Evolutionary conservation across 768 basidiomycete genomes (phyloP).

Genomic region (Tylopilus rubrobrunneus): DNA sequence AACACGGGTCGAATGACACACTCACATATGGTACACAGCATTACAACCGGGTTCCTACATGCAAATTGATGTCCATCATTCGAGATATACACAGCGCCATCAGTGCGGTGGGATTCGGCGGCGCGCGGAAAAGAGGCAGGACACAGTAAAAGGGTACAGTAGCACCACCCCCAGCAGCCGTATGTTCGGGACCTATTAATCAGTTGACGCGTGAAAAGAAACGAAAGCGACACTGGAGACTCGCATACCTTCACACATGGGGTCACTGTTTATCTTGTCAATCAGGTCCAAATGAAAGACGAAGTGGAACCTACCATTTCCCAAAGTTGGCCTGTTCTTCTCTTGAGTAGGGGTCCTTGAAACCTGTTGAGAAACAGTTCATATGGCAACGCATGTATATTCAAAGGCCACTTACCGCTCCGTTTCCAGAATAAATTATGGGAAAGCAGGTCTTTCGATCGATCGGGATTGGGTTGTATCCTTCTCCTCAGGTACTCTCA

Average conservation of each 20-base stretch:
- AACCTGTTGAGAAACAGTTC: constrained; percentile 34
- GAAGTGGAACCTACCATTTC: constrained; percentile 40
- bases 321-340: constrained; percentile 52
- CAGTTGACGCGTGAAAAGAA: background rate
- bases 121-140: too few relatives aligned
- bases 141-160: constrained; percentile 39
- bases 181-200: constrained; percentile 48
- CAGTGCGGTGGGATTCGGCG: too few relatives aligned
- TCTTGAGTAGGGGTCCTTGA: constrained; percentile 62
- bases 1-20: too few relatives aligned
- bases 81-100: too few relatives aligned
- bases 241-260: constrained; percentile 45
- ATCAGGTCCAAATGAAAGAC: background rate
- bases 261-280: constrained; percentile 35
- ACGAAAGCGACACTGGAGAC: constrained; percentile 21
- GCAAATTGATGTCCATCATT: too few relatives aligned
- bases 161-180: constrained; percentile 32
- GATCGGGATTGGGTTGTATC: constrained; percentile 44
- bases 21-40: too few relatives aligned
- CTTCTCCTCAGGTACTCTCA: constrained; percentile 41
- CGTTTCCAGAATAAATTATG: constrained; percentile 56
- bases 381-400: background rate
- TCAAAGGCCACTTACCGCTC: constrained; percentile 35
- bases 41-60: too few relatives aligned
- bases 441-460: constrained; percentile 50